These are phyloP conservation scores for Beauveria sp. DNA, from an alignment of 2,329 filamentous ascomycete species.

Conservation along the genomic window DNA sequence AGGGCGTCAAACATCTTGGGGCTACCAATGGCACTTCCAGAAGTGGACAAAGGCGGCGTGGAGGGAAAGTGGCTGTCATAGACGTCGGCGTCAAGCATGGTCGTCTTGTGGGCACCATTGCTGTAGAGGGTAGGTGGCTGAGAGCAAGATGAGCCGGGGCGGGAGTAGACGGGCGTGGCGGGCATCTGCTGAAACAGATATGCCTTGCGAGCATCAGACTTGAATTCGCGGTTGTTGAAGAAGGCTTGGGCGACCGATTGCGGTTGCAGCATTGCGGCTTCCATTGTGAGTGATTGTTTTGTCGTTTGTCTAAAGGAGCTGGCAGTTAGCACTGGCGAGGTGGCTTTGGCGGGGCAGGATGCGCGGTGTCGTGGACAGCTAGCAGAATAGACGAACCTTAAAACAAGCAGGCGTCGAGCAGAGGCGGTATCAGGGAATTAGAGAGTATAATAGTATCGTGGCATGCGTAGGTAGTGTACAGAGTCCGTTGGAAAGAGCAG, in stretches of 20 bases:
- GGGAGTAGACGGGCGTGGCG: conserved; percentile 56
- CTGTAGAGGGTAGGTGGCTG: conserved; percentile 51
- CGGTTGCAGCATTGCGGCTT: conserved; percentile 46
- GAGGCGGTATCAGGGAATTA: conserved; percentile 5
- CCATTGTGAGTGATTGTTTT: conserved; percentile 45
- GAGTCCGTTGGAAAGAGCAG: neutral
- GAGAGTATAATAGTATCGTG: conserved; percentile 9
- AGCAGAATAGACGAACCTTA: neutral
- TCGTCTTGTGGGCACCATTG: conserved; percentile 63
- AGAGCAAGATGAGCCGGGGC: conserved; percentile 58
- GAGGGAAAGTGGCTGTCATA: conserved; percentile 68
- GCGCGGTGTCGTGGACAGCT: neutral
- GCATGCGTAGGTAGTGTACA: conserved; percentile 13
- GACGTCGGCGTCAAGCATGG: conserved; percentile 72
- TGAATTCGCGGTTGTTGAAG: conserved; percentile 77
- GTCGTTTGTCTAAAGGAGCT: conserved; percentile 24
- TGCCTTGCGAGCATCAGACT: conserved; percentile 63
- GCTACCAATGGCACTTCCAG: conserved; percentile 79
- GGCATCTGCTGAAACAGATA: conserved; percentile 59
- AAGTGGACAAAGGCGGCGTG: conserved; percentile 79
- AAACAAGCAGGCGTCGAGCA: neutral
- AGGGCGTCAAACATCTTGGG: conserved; percentile 70
- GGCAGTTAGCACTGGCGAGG: conserved; percentile 13
- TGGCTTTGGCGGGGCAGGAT: neutral
- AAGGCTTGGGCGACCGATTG: conserved; percentile 70